phyloP scores from a whole-genome alignment of 805 yeast species.

The Tetrapisispora arboricola region DNA sequence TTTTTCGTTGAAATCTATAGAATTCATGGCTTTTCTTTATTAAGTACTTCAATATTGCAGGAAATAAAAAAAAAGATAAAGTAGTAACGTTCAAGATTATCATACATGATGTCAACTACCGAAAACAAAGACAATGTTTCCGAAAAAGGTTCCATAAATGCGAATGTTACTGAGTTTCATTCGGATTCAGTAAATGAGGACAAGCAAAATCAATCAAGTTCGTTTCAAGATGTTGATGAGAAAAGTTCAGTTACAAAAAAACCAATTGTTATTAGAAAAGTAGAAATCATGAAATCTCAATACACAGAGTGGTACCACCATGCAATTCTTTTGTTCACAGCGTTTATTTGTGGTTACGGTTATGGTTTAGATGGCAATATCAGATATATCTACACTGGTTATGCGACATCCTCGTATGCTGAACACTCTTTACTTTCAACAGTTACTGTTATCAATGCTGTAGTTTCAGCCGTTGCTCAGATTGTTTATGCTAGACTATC shows the following conservation, averaged over 20 bases:
- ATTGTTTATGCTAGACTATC: conserved; percentile 46
- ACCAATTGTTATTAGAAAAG: conserved; percentile 39
- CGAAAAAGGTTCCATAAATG: neutral
- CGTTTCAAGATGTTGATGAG: neutral
- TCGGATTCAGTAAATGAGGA: neutral
- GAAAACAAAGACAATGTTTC: neutral
- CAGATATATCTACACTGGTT: conserved; percentile 37
- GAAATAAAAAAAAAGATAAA: no score
- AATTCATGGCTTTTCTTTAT: no score
- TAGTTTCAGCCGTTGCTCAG: conserved; percentile 49
- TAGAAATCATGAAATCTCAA: conserved; percentile 41
- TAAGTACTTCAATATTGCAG: no score
- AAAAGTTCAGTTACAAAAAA: conserved; percentile 7
- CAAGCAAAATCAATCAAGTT: neutral
- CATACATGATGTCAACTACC: neutral
- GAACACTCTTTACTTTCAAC: conserved; percentile 44
- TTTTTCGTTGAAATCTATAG: no score
- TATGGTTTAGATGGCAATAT: conserved; percentile 46
- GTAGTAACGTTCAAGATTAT: no score
- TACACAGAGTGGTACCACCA: conserved; percentile 31
- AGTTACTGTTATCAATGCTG: conserved; percentile 40
- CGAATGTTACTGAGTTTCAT: neutral
- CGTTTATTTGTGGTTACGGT: conserved; percentile 42
- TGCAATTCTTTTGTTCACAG: conserved; percentile 32
- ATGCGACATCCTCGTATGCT: conserved; percentile 41